A percentile compares a stretch with the other conserved stretches of the same genome.
These are phyloP conservation scores for Hypoxylon sp. DNA, from an alignment of 2,329 filamentous ascomycete genomes.

Conservation along the genomic window DNA sequence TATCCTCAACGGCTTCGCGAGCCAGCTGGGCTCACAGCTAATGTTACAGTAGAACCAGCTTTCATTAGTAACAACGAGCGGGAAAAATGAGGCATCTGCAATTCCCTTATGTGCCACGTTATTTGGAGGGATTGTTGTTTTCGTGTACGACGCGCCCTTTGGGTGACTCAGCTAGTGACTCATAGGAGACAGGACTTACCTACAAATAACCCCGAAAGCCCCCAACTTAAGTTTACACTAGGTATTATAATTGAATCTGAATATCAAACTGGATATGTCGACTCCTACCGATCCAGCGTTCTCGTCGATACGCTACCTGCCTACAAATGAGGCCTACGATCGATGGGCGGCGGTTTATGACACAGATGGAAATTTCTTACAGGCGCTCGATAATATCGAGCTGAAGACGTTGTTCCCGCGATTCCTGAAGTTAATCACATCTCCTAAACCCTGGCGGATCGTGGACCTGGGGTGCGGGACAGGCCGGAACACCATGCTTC, in stretches of 20 bases:
- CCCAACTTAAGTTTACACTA: neutral
- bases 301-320: slow-evolving; percentile 52
- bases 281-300: slow-evolving; percentile 26
- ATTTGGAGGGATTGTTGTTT: neutral
- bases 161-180: slow-evolving; percentile 19
- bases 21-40: neutral
- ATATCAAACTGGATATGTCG: slow-evolving; percentile 16
- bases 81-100: neutral
- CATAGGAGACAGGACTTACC: slow-evolving; percentile 1
- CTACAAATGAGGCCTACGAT: slow-evolving; percentile 55
- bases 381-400: slow-evolving; percentile 73
- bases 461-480: slow-evolving; percentile 78
- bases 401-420: slow-evolving; percentile 65
- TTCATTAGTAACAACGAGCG: neutral
- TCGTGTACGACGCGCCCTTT: slow-evolving; percentile 3
- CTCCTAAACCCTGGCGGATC: slow-evolving; percentile 56
- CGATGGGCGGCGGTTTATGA: slow-evolving; percentile 68
- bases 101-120: neutral
- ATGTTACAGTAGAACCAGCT: neutral
- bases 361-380: slow-evolving; percentile 76
- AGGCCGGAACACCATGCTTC: slow-evolving; percentile 72
- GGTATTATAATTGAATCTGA: neutral
- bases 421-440: slow-evolving; percentile 58
- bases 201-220: neutral
- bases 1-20: neutral